Conservation (phyloP, 345 rosid genomes). For the Dovyalis caffra region DNA sequence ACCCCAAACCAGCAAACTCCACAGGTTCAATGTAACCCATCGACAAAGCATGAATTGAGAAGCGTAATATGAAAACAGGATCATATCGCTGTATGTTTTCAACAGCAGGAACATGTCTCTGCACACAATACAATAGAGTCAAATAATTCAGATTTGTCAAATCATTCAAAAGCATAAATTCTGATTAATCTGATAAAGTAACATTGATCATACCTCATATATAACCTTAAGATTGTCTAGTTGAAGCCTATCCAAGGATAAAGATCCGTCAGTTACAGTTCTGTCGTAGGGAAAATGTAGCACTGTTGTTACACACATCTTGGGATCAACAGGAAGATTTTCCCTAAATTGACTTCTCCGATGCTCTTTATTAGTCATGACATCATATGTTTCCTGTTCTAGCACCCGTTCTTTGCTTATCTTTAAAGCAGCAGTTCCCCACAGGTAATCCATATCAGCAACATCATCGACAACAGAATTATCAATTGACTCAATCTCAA, state of each 20-base stretch:
- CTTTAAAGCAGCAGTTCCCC: slow-evolving; percentile 75
- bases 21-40: slow-evolving; percentile 66
- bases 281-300: slow-evolving; percentile 67
- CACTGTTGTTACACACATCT: slow-evolving; percentile 62
- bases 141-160: not conserved
- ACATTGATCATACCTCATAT: slow-evolving; percentile 11
- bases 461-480: slow-evolving; percentile 31
- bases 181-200: not conserved
- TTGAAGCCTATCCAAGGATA: not conserved
- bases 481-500: slow-evolving; percentile 53
- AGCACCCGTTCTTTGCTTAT: slow-evolving; percentile 48
- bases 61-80: slow-evolving; percentile 75
- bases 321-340: slow-evolving; percentile 76
- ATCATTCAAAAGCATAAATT: slow-evolving; percentile 7
- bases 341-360: slow-evolving; percentile 68
- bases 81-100: slow-evolving; percentile 52
- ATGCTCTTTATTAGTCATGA: slow-evolving; percentile 42
- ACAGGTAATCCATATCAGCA: slow-evolving; percentile 57
- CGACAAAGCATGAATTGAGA: slow-evolving; percentile 62
- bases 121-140: slow-evolving; percentile 6
- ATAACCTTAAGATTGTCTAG: not conserved
- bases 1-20: slow-evolving; percentile 80
- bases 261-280: slow-evolving; percentile 17
- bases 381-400: slow-evolving; percentile 39
- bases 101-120: slow-evolving; percentile 34